Evolutionary conservation across 768 basidiomycete genomes (phyloP).

Genomic region (Butyriboletus loyo): DNA sequence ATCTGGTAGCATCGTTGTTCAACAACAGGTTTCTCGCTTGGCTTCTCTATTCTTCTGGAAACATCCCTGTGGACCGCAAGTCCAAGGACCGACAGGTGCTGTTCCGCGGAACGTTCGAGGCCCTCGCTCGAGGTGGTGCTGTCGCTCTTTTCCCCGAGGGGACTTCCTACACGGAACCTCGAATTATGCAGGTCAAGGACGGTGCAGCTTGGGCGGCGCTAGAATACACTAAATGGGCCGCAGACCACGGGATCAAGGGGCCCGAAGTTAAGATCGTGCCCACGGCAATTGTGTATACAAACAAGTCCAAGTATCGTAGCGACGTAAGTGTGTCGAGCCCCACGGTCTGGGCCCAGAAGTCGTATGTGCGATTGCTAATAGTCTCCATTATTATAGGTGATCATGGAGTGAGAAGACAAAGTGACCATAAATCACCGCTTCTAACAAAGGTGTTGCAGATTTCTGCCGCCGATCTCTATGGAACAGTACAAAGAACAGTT

Average conservation of each 20-base stretch:
- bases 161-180: slow-evolving; percentile 89
- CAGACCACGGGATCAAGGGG: slow-evolving; percentile 49
- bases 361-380: slow-evolving; percentile 11
- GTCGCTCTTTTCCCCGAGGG: slow-evolving; percentile 96
- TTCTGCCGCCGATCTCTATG: slow-evolving; percentile 76
- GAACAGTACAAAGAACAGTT: slow-evolving; percentile 76
- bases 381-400: slow-evolving; percentile 44
- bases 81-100: slow-evolving; percentile 87
- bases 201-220: slow-evolving; percentile 94
- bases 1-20: slow-evolving; percentile 66
- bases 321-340: slow-evolving; percentile 53
- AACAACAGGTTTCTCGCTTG: slow-evolving; percentile 69
- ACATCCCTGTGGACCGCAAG: slow-evolving; percentile 95
- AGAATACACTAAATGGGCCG: slow-evolving; percentile 83
- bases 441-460: slow-evolving; percentile 46
- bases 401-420: slow-evolving; percentile 58
- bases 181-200: slow-evolving; percentile 90
- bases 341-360: slow-evolving; percentile 3
- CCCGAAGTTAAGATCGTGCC: slow-evolving; percentile 65
- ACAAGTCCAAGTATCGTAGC: slow-evolving; percentile 95
- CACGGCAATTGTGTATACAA: slow-evolving; percentile 87
- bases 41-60: slow-evolving; percentile 86
- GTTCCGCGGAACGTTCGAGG: slow-evolving; percentile 87
- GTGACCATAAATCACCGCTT: slow-evolving; percentile 3
- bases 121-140: slow-evolving; percentile 71